Evolutionary conservation across 2,329 filamentous ascomycete genomes (phyloP), one percentile per base, ranked within the genome.

Genomic region (Pyrenophora graminea): DNA sequence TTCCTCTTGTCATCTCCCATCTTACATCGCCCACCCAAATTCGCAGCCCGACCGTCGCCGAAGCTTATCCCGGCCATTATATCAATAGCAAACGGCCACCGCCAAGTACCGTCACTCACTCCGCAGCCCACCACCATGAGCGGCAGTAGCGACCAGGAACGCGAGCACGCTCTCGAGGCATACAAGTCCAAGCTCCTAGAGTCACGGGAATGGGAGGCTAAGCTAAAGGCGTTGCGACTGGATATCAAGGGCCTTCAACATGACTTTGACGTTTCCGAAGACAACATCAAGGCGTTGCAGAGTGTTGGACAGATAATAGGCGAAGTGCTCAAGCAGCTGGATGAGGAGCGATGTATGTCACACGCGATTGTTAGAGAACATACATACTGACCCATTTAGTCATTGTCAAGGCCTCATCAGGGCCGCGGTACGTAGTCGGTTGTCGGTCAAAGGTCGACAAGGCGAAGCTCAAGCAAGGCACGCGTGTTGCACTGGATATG

Each of bases 231-330:
- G 45, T 80, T 99, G 67, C 90, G 94, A 58, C 80, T 96, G 77
- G 94, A 97, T 65, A 97, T 99, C 76, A 99, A 97, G 80, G 91
- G 89, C 53, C 78, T 97, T 48, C 91, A 96, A 74, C 91, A 89
- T 71, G 92, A 97, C 68, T 99, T 92, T 70, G 93, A 99, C 74
- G 86, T 93, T 63, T 97, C 94, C 46, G 94, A 99, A 74, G 95
- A 99, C 63, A 97, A 97, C 79, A 97, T 99, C 82, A 99, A 99
- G 82, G 94, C 94, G 62, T 80, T 99, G 70, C 94, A 99, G 80
- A 97, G 94, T 75, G 94, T 99, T 48, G 94, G 94, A 43, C 94
- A 99, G 80, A 99, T 99, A 76, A 97, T 99, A 75, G 94, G 94
- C 67, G 94, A 99, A 78, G 95, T 99, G 55, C 80, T 99, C 71